These are phyloP conservation scores for Hypoxylon perforatum DNA, from an alignment of 495 filamentous ascomycete genomes.

Conservation along the genomic window DNA sequence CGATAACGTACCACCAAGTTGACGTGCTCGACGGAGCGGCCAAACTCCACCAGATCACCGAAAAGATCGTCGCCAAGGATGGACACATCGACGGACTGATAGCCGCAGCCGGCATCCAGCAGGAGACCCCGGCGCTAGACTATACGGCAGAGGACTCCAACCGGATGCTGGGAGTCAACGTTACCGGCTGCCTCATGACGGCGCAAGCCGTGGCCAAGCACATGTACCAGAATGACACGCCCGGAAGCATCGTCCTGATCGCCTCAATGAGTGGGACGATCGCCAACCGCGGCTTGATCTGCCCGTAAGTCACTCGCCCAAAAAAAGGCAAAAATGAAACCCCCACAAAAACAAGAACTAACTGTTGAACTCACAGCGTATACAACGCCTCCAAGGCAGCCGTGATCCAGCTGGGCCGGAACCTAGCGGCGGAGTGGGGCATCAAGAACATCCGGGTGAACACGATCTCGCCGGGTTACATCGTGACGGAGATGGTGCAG, in stretches of 20 bases:
- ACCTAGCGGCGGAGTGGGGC: slow-evolving; percentile 91
- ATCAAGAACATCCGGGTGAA: slow-evolving; percentile 90
- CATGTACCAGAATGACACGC: slow-evolving; percentile 70
- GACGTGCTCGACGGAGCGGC: slow-evolving; percentile 80
- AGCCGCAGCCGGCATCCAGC: slow-evolving; percentile 83
- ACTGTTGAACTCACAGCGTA: slow-evolving; percentile 75
- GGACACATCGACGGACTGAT: slow-evolving; percentile 82
- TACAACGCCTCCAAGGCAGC: slow-evolving; percentile 94
- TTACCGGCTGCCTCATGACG: slow-evolving; percentile 80
- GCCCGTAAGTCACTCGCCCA: slow-evolving; percentile 50
- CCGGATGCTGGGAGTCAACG: slow-evolving; percentile 77
- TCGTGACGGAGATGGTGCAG: slow-evolving; percentile 91
- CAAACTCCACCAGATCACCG: slow-evolving; percentile 72
- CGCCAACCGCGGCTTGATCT: slow-evolving; percentile 71
- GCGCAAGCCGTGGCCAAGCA: slow-evolving; percentile 80
- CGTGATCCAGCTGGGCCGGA: slow-evolving; percentile 84
- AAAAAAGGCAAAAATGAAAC: background rate
- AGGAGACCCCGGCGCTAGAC: slow-evolving; percentile 75
- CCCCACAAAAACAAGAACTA: no score
- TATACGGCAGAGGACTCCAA: slow-evolving; percentile 72
- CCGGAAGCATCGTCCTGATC: slow-evolving; percentile 77
- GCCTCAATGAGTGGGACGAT: slow-evolving; percentile 84
- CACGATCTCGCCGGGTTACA: slow-evolving; percentile 94
- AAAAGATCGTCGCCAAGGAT: slow-evolving; percentile 74
- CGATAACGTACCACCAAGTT: slow-evolving; percentile 80